phyloP scores from a whole-genome alignment of 2,329 filamentous ascomycete species.

The Penicillium griseofulvum region DNA sequence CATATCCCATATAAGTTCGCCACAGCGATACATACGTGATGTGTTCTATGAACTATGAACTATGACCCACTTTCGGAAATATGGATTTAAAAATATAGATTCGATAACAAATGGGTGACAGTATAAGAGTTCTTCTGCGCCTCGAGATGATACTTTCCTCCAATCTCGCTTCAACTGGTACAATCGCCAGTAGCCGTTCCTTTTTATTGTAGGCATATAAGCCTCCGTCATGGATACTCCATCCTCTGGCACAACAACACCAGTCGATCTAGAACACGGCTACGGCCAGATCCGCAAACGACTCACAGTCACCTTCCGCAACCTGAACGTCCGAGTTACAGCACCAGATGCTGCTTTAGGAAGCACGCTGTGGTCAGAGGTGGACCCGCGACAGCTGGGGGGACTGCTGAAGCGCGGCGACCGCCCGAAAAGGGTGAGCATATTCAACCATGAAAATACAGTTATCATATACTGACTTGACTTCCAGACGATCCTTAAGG shows the following conservation, averaged over 20 bases:
- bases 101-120: background rate
- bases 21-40: background rate
- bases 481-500: conserved; percentile 40
- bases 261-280: conserved; percentile 27
- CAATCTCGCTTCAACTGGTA: background rate
- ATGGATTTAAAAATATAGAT: conserved; percentile 17
- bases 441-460: background rate
- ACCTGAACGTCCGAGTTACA: conserved; percentile 35
- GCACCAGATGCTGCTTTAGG: conserved; percentile 39
- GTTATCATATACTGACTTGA: background rate
- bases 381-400: conserved; percentile 32
- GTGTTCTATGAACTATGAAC: background rate
- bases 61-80: conserved; percentile 15
- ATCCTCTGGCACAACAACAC: conserved; percentile 27
- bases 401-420: conserved; percentile 18
- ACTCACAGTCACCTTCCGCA: conserved; percentile 37
- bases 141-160: background rate
- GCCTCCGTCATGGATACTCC: conserved; percentile 25
- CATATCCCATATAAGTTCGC: background rate
- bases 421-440: conserved; percentile 30
- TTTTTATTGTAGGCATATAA: background rate
- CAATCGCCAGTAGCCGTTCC: background rate
- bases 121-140: conserved; percentile 11
- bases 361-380: conserved; percentile 33
- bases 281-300: conserved; percentile 25